These are phyloP conservation scores for Kodamaea nitidulidarum DNA, from an alignment of 805 yeast genomes.

Conservation along the genomic window DNA sequence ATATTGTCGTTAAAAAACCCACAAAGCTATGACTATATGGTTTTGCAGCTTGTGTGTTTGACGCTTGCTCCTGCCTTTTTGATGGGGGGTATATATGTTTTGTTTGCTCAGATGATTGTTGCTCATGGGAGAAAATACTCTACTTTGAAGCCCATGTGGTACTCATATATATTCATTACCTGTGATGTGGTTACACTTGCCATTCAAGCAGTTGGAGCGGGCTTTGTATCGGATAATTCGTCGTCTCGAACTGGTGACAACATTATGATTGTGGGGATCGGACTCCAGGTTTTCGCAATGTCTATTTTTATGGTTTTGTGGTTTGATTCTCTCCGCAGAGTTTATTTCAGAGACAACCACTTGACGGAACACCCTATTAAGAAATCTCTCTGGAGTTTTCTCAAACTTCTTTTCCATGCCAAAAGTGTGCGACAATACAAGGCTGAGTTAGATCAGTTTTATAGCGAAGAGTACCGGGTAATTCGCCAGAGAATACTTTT, in stretches of 20 bases:
- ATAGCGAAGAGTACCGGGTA: constrained; percentile 23
- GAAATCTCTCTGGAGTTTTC: constrained; percentile 21
- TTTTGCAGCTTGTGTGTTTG: constrained; percentile 32
- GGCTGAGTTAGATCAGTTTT: constrained; percentile 25
- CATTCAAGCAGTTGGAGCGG: constrained; percentile 42
- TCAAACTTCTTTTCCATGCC: constrained; percentile 26
- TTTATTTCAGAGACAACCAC: constrained; percentile 25
- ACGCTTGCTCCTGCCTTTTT: constrained; percentile 41
- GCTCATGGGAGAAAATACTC: constrained; percentile 36
- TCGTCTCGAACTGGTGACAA: constrained; percentile 28
- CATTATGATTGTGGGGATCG: constrained; percentile 37
- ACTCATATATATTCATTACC: constrained; percentile 38
- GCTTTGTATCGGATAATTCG: constrained; percentile 22
- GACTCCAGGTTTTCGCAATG: constrained; percentile 38
- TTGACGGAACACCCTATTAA: constrained; percentile 14
- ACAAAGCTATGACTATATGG: constrained; percentile 17
- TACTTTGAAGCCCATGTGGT: constrained; percentile 40
- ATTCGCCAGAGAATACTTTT: constrained; percentile 26
- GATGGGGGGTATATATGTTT: constrained; percentile 41
- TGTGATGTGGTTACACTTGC: constrained; percentile 34
- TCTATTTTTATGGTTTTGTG: constrained; percentile 31
- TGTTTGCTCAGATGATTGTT: constrained; percentile 39
- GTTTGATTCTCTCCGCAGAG: constrained; percentile 32
- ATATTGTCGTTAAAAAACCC: constrained; percentile 25
- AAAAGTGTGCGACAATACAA: constrained; percentile 22